Conservation (phyloP, 495 filamentous ascomycete genomes). For the Barbatosphaeria neglecta region DNA sequence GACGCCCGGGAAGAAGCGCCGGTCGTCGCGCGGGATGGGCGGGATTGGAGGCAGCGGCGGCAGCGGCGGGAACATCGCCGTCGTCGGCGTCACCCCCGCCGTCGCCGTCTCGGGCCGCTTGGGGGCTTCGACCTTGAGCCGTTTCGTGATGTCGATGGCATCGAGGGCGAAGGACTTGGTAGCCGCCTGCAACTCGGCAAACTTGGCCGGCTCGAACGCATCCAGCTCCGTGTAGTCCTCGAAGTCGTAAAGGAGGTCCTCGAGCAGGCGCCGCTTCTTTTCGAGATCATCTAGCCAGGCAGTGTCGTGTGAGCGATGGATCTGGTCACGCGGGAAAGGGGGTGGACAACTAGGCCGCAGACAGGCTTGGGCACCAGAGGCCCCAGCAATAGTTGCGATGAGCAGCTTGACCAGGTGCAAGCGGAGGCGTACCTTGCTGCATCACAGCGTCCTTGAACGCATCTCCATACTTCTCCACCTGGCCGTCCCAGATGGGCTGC, state of each 20-base stretch:
- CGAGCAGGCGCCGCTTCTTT: constrained; percentile 17
- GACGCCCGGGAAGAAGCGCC: neutral
- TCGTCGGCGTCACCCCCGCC: constrained; percentile 2
- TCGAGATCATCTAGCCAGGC: constrained; percentile 13
- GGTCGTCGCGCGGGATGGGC: neutral
- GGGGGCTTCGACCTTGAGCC: constrained; percentile 13
- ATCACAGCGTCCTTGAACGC: constrained; percentile 20
- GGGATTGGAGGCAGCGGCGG: constrained; percentile 10
- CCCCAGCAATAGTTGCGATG: neutral
- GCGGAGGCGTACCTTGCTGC: constrained; percentile 17
- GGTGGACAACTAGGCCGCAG: neutral
- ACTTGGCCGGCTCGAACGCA: constrained; percentile 17
- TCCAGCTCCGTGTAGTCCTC: constrained; percentile 23
- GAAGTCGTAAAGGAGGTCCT: constrained; percentile 28
- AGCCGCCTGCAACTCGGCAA: constrained; percentile 18
- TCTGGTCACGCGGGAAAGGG: neutral
- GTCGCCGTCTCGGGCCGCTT: constrained; percentile 4
- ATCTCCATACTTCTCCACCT: constrained; percentile 20
- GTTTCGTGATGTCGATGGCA: constrained; percentile 20
- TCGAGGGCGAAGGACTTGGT: constrained; percentile 26
- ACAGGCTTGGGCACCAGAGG: neutral
- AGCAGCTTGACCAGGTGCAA: neutral
- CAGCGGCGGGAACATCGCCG: constrained; percentile 12
- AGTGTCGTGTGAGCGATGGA: constrained; percentile 3
- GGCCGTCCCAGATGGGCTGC: constrained; percentile 21